These are phyloP conservation scores for Triglochin maritima DNA, from an alignment of 106 monocot genomes.

Conservation along the genomic window DNA sequence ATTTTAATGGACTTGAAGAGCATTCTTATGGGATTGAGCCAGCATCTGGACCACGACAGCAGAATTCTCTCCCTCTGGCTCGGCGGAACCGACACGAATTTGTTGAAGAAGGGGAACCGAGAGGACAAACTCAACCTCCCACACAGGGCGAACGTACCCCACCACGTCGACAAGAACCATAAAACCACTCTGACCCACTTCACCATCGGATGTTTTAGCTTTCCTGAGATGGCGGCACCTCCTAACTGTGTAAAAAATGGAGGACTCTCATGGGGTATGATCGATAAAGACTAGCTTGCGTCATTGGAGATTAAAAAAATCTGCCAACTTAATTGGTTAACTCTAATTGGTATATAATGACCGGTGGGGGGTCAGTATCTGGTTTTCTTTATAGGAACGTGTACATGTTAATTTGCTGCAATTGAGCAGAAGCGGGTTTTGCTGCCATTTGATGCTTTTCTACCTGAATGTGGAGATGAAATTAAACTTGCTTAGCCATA, in stretches of 20 bases:
- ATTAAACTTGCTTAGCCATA: no score
- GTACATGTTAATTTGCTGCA: no score
- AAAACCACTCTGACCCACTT: constrained; percentile 22
- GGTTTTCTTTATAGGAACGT: no score
- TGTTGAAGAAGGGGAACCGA: constrained; percentile 47
- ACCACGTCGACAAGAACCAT: constrained; percentile 73
- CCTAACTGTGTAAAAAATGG: constrained; percentile 11
- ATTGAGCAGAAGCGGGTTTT: no score
- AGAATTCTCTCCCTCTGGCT: constrained; percentile 44
- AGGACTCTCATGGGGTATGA: not conserved
- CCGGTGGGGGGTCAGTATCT: no score
- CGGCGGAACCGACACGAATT: constrained; percentile 22
- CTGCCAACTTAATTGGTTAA: not conserved
- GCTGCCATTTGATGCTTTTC: no score
- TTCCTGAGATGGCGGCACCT: constrained; percentile 12
- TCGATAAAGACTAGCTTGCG: not conserved
- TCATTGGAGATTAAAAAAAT: not conserved
- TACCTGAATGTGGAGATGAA: no score
- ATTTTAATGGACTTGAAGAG: constrained; percentile 29
- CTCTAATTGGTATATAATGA: no score
- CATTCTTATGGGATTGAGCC: constrained; percentile 17
- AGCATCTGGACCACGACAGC: constrained; percentile 24
- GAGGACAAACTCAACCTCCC: constrained; percentile 35
- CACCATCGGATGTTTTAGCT: constrained; percentile 21
- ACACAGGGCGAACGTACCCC: constrained; percentile 50